Evolutionary conservation across 1,139 yeast genomes (phyloP).

Genomic region (Blastobotrys persicus): DNA sequence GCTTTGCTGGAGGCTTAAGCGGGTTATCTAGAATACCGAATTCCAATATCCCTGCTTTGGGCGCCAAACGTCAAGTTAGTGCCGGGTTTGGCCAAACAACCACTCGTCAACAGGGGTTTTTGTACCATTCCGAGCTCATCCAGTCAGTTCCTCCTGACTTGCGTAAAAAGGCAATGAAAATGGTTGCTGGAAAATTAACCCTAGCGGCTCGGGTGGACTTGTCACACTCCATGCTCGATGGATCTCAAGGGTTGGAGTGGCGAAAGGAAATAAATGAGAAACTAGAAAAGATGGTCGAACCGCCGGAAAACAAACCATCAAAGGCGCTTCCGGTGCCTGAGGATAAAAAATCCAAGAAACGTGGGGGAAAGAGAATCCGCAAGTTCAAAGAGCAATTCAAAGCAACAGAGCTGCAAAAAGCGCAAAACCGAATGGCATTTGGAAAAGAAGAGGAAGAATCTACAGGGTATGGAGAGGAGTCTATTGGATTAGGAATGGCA

Average conservation of each 20-base stretch:
- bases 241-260: constrained; percentile 58
- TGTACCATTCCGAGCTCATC: constrained; percentile 39
- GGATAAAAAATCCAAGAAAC: constrained; percentile 71
- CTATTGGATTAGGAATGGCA: constrained; percentile 6
- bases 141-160: constrained; percentile 53
- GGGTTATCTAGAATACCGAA: constrained; percentile 72
- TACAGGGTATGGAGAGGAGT: constrained; percentile 2
- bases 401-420: constrained; percentile 75
- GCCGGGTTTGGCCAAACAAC: constrained; percentile 46
- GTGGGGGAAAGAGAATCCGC: constrained; percentile 82
- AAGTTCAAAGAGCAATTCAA: constrained; percentile 79
- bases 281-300: constrained; percentile 68
- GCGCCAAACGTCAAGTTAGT: constrained; percentile 56
- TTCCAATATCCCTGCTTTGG: constrained; percentile 79
- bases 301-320: constrained; percentile 66
- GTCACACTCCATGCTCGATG: constrained; percentile 45
- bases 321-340: constrained; percentile 84
- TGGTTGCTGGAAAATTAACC: constrained; percentile 73
- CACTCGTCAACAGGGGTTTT: constrained; percentile 58
- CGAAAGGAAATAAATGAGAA: constrained; percentile 57
- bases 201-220: constrained; percentile 83
- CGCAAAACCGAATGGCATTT: constrained; percentile 82
- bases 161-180: constrained; percentile 70
- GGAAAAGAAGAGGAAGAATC: constrained; percentile 42
- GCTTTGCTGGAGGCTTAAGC: constrained; percentile 68